phyloP scores from a whole-genome alignment of 1,284 basidiomycete species.

The Malassezia slooffiae region DNA sequence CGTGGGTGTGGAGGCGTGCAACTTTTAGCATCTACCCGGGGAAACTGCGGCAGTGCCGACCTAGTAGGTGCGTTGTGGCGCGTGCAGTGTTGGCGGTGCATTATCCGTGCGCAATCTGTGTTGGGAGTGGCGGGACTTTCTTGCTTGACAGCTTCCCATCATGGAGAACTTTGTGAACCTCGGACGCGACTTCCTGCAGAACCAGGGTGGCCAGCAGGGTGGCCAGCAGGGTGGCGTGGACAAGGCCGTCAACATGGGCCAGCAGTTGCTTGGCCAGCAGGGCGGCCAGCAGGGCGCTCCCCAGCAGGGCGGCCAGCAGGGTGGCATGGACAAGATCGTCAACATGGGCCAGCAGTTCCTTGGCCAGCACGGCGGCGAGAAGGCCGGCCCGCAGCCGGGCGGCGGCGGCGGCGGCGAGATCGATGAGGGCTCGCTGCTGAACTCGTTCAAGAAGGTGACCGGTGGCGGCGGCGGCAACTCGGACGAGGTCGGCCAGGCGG shows the following conservation, averaged over 20 bases:
- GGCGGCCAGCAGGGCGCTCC: not conserved
- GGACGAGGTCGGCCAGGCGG: constrained; percentile 12
- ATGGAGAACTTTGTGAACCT: constrained; percentile 19
- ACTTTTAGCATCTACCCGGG: too few relatives aligned
- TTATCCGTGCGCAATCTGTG: too few relatives aligned
- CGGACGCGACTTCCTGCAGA: constrained; percentile 12
- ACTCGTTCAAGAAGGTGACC: constrained; percentile 8
- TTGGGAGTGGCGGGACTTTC: too few relatives aligned
- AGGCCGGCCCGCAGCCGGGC: too few relatives aligned
- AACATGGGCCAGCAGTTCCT: constrained; percentile 1
- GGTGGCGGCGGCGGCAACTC: not conserved
- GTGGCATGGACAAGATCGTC: constrained; percentile 1
- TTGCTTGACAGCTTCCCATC: too few relatives aligned
- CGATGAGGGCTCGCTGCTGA: constrained; percentile 7
- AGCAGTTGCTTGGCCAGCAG: not conserved
- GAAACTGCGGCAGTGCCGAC: too few relatives aligned
- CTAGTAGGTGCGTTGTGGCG: too few relatives aligned
- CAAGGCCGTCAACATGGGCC: not conserved
- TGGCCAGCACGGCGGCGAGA: too few relatives aligned
- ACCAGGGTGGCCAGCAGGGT: constrained; percentile 8
- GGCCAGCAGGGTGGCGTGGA: not conserved
- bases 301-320: constrained; percentile 2
- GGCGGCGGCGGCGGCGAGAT: too few relatives aligned
- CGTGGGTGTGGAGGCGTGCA: too few relatives aligned
- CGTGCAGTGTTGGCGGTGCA: too few relatives aligned